Base-by-base conservation (phyloP, 768 basidiomycete species). In the Nevesoporus exiguus region DNA sequence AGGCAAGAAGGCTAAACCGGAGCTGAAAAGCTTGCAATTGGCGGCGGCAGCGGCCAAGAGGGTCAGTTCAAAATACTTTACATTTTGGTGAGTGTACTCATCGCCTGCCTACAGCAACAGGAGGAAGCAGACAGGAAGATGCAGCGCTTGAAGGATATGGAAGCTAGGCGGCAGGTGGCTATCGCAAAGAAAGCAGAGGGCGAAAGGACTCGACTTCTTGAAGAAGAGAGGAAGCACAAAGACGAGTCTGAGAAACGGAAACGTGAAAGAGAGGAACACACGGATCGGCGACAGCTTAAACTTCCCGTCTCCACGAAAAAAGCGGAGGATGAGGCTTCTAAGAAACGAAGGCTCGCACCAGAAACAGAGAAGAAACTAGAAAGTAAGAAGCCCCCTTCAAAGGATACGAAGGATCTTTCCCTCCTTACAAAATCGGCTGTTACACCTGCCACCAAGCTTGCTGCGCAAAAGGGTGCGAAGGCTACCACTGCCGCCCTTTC, bases 31-130 rank as follows among this genome's bases (percentile, higher is more conserved):
- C 45, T 66, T 93, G 29, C 88, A 91, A 64, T 78, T 86, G 56
- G 92, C 93, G 15, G 88, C 90, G 0, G 81, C 80, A 17, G 90
- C 84, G 3, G 92, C 91, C 3, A 95, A 92, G 76, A 96, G 88
- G 86, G 94, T 93, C 17, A n/a, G 75, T 36, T 49, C 9, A 48
- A 52, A 60, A 39, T 1, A 45, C n/a, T 5, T 51, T 34, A 1
- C 24, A 43, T 31, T 27, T 31, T 56, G 22, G 51, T 24, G 21
- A 30, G 11, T 30, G 21, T 37, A 24, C 51, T 59, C 36, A 60
- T 54, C 45, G 48, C 58, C 43, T 49, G 13, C 25, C 24, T 33
- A 37, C 63, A 97, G 95, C 91, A 95, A 78, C 90, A 95, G 76
- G 90, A 89, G 60, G 89, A 91, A 65, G 79, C 80, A 31, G 92